These are phyloP conservation scores for Pulveroboletus sp. DNA, from an alignment of 768 basidiomycete genomes.

Conservation along the genomic window DNA sequence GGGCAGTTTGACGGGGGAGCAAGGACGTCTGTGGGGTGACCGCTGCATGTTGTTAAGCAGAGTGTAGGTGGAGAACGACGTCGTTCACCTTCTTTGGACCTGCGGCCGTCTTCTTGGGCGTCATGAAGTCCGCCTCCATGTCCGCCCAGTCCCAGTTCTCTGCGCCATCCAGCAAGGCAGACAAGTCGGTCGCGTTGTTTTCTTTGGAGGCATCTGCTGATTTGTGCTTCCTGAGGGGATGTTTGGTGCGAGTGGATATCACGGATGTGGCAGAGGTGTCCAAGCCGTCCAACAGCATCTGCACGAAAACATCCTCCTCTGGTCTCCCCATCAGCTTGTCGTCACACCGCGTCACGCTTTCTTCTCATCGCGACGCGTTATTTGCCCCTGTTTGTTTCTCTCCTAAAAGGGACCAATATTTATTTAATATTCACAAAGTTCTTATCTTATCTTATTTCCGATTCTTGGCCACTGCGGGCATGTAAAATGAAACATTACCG, in stretches of 20 bases:
- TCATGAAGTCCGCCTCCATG: slow-evolving; percentile 45
- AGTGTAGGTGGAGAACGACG: not conserved
- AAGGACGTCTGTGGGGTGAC: slow-evolving; percentile 11
- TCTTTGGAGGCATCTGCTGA: slow-evolving; percentile 3
- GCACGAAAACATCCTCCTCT: slow-evolving; percentile 61
- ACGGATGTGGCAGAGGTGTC: slow-evolving; percentile 44
- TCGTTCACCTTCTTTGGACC: slow-evolving; percentile 21
- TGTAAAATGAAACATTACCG: no score
- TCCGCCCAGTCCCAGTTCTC: slow-evolving; percentile 70
- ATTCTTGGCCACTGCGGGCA: not conserved
- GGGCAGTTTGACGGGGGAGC: slow-evolving; percentile 17
- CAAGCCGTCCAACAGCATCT: slow-evolving; percentile 45
- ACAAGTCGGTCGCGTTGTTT: slow-evolving; percentile 33
- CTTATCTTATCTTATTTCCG: slow-evolving; percentile 14
- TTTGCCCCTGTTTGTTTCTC: slow-evolving; percentile 13
- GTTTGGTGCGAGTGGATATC: slow-evolving; percentile 25
- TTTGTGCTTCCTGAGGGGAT: slow-evolving; percentile 25
- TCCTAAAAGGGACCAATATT: not conserved
- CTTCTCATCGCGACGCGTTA: slow-evolving; percentile 22
- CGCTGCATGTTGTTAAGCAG: slow-evolving; percentile 6
- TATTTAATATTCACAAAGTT: not conserved
- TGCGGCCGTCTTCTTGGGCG: slow-evolving; percentile 43
- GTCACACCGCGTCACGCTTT: not conserved
- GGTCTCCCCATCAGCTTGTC: slow-evolving; percentile 34
- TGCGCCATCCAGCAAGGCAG: slow-evolving; percentile 54